Evolutionary conservation across 2,329 filamentous ascomycete genomes (phyloP).

Genomic region (Ophiostoma fasciatum): DNA sequence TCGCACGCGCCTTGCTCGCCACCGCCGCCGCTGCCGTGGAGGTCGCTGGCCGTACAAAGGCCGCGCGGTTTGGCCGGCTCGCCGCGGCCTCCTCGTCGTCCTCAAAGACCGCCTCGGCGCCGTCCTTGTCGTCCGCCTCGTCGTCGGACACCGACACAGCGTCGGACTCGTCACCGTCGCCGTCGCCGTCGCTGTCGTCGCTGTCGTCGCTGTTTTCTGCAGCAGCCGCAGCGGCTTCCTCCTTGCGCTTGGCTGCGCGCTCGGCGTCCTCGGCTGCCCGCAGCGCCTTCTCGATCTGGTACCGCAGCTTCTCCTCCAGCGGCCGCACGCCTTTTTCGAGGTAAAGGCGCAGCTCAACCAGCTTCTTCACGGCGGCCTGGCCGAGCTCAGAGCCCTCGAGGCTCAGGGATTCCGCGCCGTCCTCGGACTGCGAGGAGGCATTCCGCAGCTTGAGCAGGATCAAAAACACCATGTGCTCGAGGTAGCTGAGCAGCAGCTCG

Average conservation of each 20-base stretch:
- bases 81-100: constrained; percentile 2
- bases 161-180: constrained; percentile 20
- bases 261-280: constrained; percentile 68
- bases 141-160: too few relatives aligned
- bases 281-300: constrained; percentile 90
- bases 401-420: constrained; percentile 13
- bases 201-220: constrained; percentile 18
- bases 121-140: constrained; percentile 12
- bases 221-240: constrained; percentile 20
- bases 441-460: constrained; percentile 68
- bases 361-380: constrained; percentile 62
- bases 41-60: constrained; percentile 19
- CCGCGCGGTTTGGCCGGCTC: constrained; percentile 20
- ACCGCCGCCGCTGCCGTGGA: background rate
- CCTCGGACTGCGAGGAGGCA: constrained; percentile 13
- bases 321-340: constrained; percentile 86
- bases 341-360: constrained; percentile 85
- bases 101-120: constrained; percentile 3
- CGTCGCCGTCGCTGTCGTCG: constrained; percentile 16
- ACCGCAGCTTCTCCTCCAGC: constrained; percentile 78
- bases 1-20: constrained; percentile 1
- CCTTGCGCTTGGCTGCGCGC: constrained; percentile 24
- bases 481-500: constrained; percentile 88
- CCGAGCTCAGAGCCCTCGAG: constrained; percentile 30
- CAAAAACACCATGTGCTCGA: constrained; percentile 85